phyloP scores from a whole-genome alignment of 257 asterid species.

The Euphrasia confusa region DNA sequence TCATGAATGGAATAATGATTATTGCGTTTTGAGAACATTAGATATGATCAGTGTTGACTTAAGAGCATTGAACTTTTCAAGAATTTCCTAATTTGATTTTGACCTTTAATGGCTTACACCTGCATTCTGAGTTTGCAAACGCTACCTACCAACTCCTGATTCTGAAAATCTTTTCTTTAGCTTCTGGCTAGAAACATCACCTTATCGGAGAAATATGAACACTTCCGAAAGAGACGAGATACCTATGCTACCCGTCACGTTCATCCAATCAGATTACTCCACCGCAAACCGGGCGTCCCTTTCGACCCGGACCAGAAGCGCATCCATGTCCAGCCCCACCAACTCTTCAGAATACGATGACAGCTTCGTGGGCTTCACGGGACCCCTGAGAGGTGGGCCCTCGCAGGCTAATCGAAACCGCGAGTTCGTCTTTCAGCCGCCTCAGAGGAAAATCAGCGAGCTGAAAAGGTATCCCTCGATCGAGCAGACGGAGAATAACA shows the following conservation, averaged over 20 bases:
- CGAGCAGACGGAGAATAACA: conserved; percentile 25
- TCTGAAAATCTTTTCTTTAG: background rate
- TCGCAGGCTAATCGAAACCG: conserved; percentile 34
- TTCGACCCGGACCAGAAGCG: conserved; percentile 58
- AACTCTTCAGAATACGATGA: conserved; percentile 39
- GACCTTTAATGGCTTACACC: background rate
- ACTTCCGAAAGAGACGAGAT: conserved; percentile 57
- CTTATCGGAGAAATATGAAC: conserved; percentile 45
- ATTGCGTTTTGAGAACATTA: background rate
- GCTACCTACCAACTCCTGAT: background rate
- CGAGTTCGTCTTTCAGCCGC: conserved; percentile 23
- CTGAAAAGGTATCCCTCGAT: conserved; percentile 47
- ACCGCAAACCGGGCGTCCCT: conserved; percentile 27
- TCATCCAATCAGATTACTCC: conserved; percentile 37
- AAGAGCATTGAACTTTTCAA: background rate
- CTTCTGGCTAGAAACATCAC: background rate
- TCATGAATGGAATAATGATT: background rate
- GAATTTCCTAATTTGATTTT: background rate
- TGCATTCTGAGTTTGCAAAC: background rate
- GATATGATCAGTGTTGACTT: background rate
- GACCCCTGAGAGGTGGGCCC: conserved; percentile 74
- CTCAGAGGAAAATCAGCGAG: conserved; percentile 33
- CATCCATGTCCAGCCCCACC: conserved; percentile 59
- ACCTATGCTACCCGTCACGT: conserved; percentile 59
- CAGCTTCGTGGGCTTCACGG: conserved; percentile 56